Evolutionary conservation across 176 grass and related monocot genomes (phyloP), one percentile per base, ranked within the genome.

Genomic region (Secale cereale): DNA sequence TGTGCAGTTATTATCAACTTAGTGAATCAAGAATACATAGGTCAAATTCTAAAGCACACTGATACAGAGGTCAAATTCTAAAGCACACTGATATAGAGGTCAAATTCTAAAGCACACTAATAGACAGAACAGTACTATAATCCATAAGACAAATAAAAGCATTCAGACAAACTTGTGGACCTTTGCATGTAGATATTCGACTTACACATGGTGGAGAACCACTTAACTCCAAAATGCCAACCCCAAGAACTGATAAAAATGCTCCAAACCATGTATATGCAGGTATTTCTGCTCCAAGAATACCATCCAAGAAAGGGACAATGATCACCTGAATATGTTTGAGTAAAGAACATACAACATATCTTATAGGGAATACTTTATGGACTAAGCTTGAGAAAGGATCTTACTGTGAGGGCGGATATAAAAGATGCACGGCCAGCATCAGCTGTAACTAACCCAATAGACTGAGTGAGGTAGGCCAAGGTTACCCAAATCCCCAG

Each of bases 151-250:
- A 35, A 69, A 82, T 11, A 71, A 64, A 45, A 81, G 70, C 22
- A n/a, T 19, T 4, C 19, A 85, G 54, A 81, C 1, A 63, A 88
- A 82, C 33, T 72, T 88, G 67, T 79, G 50, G 74, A 77, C 61
- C 54, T 85, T 23, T 75, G 23, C 69, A 72, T 62, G 65, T 37
- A 65, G 77, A 77, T 82, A 88, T 33, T 73, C 27, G 19, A 91
- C 90, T 91, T 91, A 91, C 90, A 88, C 90, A 91, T 28, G 90
- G 86, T 0, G 90, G 86, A 35, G 90, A 88, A 73, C 90, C 86
- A 82, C 86, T 91, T 33, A 85, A 50, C 65, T 91, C 90, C 32
- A 91, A 82, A 61, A 91, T 82, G 77, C 32, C 78, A 82, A 91
- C 78, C 23, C 90, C 90, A 31, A 88, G 6, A 71, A 85, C 26